Base-by-base conservation (phyloP, 805 yeast species). In the Aciculoconidium aculeatum region DNA sequence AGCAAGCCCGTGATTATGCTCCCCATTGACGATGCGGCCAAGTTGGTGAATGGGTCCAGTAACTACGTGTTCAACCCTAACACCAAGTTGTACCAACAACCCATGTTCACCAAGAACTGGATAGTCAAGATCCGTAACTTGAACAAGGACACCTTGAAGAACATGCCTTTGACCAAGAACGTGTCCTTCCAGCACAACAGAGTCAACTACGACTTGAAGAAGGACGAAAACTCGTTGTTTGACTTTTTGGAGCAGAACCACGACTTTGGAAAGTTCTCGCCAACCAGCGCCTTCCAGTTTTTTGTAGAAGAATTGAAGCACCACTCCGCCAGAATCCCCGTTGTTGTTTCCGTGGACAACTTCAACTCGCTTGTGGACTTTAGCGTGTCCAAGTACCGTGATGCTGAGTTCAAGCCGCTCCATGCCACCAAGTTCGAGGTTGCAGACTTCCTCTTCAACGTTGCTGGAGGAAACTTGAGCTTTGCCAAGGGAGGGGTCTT, bases 331-430 rank as follows among this genome's bases (percentile, higher is more conserved):
- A 33, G 48, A 10, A 51, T 61, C 21, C 88, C 90, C 4, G 79
- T 80, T 7, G 61, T 72, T 28, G 62, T 85, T 23, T 67, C 94
- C 3, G 66, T 86, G 23, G 96, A 87, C 52, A 77, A 82, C 47
- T 67, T 85, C 47, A 77, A 84, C 35, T 74, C 77, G 3, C 55
- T 84, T 34, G 51, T 76, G 8, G 70, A 76, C 21, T 45, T 57
- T 17, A 67, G 81, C 5, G 54, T 55, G 30, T 72, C 94, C 6
- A 65, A 58, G 22, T 85, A 87, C 58, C 69, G 72, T 42, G 70
- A 77, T 46, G 53, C 67, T 1, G 61, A 72, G 14, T 75, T 77
- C 56, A 51, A 59, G 22, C 67, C 67, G 7, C 70, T 87, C 32
- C 74, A 74, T 42, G 65, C 77, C 35, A 63, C 67, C 13, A 70